Evolutionary conservation across 169 alveolate genomes (phyloP).

Genomic region (Toxoplasma gondii): DNA sequence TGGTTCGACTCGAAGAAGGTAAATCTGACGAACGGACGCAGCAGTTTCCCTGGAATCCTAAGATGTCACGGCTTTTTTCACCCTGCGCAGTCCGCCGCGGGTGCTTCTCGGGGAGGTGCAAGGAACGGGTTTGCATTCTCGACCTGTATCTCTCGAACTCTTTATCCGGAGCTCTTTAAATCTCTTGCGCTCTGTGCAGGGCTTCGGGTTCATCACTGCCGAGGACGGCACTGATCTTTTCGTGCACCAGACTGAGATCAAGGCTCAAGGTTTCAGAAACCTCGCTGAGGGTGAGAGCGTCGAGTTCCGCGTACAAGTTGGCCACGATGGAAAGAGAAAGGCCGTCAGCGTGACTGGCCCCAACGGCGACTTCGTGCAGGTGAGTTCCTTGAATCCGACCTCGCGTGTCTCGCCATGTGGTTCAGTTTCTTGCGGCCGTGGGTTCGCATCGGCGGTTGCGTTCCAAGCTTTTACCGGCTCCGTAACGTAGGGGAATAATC

Average conservation of each 20-base stretch:
- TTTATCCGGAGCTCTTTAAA: background rate
- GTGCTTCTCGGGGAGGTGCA: too few species aligned
- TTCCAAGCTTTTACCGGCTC: background rate
- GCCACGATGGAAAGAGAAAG: slow-evolving; percentile 78
- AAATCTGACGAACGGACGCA: background rate
- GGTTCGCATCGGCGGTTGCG: background rate
- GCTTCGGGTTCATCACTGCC: slow-evolving; percentile 82
- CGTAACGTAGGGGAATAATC: too few species aligned
- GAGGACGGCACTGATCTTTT: slow-evolving; percentile 81
- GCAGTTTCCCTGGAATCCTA: background rate
- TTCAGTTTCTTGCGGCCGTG: too few species aligned
- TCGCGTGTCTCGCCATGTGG: background rate
- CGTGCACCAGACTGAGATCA: slow-evolving; percentile 81
- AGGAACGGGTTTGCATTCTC: too few species aligned
- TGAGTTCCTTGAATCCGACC: slow-evolving; percentile 43
- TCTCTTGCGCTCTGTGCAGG: slow-evolving; percentile 65
- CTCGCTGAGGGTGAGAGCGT: slow-evolving; percentile 78
- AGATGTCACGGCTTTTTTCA: background rate
- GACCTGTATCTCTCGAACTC: too few species aligned
- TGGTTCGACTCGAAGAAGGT: slow-evolving; percentile 81
- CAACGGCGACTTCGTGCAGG: slow-evolving; percentile 79
- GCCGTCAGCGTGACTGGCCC: slow-evolving; percentile 85
- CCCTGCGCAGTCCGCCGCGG: too few species aligned
- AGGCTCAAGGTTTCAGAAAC: slow-evolving; percentile 81
- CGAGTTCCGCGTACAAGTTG: slow-evolving; percentile 75